Evolutionary conservation across 257 asterid species (phyloP).

Genomic region (Lithospermum erythrorhizon): DNA sequence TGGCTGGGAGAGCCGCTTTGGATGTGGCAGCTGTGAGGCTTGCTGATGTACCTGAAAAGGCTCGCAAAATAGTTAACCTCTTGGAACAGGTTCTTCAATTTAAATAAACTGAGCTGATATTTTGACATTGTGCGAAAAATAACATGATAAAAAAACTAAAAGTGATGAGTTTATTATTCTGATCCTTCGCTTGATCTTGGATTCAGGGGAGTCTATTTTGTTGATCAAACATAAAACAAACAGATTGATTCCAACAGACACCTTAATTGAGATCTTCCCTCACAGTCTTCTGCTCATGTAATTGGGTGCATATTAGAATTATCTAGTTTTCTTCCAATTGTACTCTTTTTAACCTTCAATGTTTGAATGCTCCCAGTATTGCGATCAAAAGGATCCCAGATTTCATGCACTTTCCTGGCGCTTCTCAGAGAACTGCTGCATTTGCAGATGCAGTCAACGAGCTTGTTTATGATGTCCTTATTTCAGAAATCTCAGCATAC

Average conservation of each 20-base stretch:
- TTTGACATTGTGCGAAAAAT: background rate
- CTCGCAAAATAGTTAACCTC: constrained; percentile 77
- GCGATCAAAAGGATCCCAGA: constrained; percentile 97
- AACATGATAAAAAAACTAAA: background rate
- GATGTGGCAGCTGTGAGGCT: constrained; percentile 90
- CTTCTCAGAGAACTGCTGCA: constrained; percentile 81
- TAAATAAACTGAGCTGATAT: background rate
- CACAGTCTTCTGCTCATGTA: too few relatives aligned
- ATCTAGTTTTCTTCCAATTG: background rate
- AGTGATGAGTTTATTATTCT: background rate
- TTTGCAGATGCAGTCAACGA: constrained; percentile 92
- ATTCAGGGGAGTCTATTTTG: background rate
- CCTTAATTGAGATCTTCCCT: background rate
- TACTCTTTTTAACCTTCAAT: constrained; percentile 7
- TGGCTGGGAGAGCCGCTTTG: constrained; percentile 78
- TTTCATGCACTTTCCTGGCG: constrained; percentile 92
- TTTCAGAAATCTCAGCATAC: constrained; percentile 84
- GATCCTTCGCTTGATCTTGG: too few relatives aligned
- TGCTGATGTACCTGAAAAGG: constrained; percentile 72
- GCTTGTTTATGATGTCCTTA: constrained; percentile 89
- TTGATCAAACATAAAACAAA: background rate
- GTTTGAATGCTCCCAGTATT: constrained; percentile 17
- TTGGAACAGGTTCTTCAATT: constrained; percentile 68
- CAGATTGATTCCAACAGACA: background rate
- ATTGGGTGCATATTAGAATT: background rate